Evolutionary conservation across 441 rosid genomes (phyloP).

Genomic region (Arabidopsis lyrata): DNA sequence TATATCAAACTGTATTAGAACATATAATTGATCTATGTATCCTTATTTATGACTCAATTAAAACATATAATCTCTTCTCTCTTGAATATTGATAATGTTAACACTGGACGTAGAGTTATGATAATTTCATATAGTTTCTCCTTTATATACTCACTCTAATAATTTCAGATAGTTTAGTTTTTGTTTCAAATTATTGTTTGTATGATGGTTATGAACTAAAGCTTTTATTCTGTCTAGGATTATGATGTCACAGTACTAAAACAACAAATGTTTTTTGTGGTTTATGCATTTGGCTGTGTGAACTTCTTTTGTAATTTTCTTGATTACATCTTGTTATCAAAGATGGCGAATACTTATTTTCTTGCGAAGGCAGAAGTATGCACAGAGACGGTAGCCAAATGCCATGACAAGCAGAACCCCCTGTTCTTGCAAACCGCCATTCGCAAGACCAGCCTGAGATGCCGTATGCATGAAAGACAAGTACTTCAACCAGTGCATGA

Average conservation of each 20-base stretch:
- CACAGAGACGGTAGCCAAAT: conserved; percentile 63
- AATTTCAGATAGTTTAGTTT: background rate
- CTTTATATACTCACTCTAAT: background rate
- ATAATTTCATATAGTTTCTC: background rate
- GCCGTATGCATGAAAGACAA: conserved; percentile 88
- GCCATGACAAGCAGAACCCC: conserved; percentile 92
- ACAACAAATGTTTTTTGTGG: conserved; percentile 10
- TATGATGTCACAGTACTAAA: conserved; percentile 29
- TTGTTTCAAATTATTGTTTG: conserved; percentile 13
- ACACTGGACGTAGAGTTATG: too few relatives aligned
- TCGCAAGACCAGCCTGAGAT: conserved; percentile 78
- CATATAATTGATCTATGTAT: too few relatives aligned
- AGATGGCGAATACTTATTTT: conserved; percentile 67
- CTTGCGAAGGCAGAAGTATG: conserved; percentile 78
- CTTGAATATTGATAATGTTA: too few relatives aligned
- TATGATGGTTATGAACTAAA: conserved; percentile 15
- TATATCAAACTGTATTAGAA: too few relatives aligned
- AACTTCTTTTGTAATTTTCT: background rate
- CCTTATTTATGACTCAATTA: background rate
- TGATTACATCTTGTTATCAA: conserved; percentile 43
- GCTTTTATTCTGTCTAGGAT: conserved; percentile 23
- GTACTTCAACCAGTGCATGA: conserved; percentile 92
- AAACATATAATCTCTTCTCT: background rate
- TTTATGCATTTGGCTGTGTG: conserved; percentile 22
- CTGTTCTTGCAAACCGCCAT: conserved; percentile 86